A percentile compares a stretch with the other conserved stretches of the same genome.
phyloP scores from a whole-genome alignment of 768 basidiomycete genomes.

The Naganishia vishniacii region DNA sequence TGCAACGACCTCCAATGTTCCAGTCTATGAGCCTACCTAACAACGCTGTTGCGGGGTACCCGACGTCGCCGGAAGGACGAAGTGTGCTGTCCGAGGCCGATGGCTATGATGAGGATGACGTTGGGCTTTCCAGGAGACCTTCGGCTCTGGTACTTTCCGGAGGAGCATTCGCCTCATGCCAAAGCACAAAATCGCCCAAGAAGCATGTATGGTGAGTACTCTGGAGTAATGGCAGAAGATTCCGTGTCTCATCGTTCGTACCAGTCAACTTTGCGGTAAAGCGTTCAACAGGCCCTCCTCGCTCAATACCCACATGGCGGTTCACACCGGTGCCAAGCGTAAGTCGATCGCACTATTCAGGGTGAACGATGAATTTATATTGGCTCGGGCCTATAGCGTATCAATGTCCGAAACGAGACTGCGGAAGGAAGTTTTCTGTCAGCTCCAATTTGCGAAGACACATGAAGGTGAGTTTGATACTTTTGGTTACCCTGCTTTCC shows the following conservation, averaged over 20 bases:
- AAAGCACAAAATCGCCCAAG: neutral
- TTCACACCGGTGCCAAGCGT: conserved; percentile 47
- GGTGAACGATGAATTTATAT: neutral
- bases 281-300: conserved; percentile 43
- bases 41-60: neutral
- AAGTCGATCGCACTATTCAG: conserved; percentile 18
- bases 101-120: conserved; percentile 1
- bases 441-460: conserved; percentile 43
- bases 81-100: neutral
- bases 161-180: neutral
- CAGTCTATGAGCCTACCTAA: conserved; percentile 15
- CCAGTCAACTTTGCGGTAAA: conserved; percentile 35
- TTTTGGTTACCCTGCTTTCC: no score
- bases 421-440: conserved; percentile 42
- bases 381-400: neutral
- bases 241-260: no score
- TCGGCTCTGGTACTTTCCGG: no score
- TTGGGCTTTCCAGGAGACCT: neutral
- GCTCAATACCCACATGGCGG: conserved; percentile 43
- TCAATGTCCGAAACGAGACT: conserved; percentile 29
- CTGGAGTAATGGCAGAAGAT: no score
- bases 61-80: neutral
- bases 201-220: neutral
- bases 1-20: neutral
- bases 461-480: conserved; percentile 32